These are phyloP conservation scores for Tetrastigma voinierianum DNA, from an alignment of 164 flowering plant genomes.

Conservation along the genomic window DNA sequence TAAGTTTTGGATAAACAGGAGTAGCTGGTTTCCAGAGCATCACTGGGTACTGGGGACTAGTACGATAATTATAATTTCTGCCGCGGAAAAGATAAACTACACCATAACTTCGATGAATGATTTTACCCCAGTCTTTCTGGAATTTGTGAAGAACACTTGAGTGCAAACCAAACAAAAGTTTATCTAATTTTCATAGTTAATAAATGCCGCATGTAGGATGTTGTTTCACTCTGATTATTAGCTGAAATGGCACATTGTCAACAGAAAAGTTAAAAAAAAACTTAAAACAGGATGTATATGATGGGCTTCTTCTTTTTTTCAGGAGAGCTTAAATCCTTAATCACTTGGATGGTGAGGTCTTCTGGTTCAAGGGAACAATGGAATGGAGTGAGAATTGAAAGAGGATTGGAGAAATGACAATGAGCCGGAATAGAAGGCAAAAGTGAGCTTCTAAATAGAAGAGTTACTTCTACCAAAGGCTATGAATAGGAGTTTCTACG, in stretches of 20 bases:
- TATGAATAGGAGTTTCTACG: too few relatives aligned
- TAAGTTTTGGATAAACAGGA: conserved; percentile 97
- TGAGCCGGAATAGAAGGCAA: too few relatives aligned
- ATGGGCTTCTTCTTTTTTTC: background rate
- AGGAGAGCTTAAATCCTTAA: background rate
- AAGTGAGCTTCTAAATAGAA: too few relatives aligned
- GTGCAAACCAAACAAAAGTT: background rate
- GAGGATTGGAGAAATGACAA: too few relatives aligned
- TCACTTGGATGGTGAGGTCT: too few relatives aligned
- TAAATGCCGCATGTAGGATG: background rate
- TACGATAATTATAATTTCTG: conserved; percentile 71
- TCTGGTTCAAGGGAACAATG: too few relatives aligned
- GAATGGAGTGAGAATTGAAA: too few relatives aligned
- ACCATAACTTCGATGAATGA: conserved; percentile 83
- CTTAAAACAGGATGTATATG: background rate
- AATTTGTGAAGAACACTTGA: conserved; percentile 20
- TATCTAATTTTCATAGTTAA: background rate
- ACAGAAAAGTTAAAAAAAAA: background rate
- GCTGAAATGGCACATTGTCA: background rate
- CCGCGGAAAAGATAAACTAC: conserved; percentile 88
- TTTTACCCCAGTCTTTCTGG: conserved; percentile 92
- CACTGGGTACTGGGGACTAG: conserved; percentile 79
- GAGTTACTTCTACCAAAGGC: too few relatives aligned
- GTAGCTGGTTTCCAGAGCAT: conserved; percentile 99
- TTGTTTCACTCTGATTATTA: background rate